These are phyloP conservation scores for Peronosclerospora sorghi DNA, from an alignment of 352 stramenopile genomes.

Conservation along the genomic window DNA sequence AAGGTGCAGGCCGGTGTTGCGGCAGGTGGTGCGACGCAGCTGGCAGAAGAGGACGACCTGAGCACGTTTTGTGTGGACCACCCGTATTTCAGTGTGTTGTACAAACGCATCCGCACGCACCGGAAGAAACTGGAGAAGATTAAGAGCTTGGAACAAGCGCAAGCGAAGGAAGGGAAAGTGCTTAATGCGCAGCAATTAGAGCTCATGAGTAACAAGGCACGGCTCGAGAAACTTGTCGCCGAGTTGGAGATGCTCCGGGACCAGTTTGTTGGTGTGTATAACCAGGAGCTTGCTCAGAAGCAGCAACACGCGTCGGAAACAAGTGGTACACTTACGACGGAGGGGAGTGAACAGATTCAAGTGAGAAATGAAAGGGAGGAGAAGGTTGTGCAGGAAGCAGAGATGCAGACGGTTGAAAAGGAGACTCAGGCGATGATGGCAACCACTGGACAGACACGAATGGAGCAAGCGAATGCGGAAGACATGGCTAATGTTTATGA, in stretches of 20 bases:
- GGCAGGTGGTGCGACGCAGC: conserved; percentile 8
- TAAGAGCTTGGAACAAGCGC: conserved; percentile 39
- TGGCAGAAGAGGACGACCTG: conserved; percentile 24
- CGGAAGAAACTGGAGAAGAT: conserved; percentile 86
- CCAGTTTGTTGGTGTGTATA: conserved; percentile 62
- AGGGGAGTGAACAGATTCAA: conserved; percentile 3
- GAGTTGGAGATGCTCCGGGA: conserved; percentile 70
- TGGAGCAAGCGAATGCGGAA: conserved; percentile 16
- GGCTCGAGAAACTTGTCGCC: conserved; percentile 63
- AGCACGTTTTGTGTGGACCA: conserved; percentile 45
- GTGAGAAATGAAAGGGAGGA: conserved; percentile 5
- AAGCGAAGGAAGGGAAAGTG: conserved; percentile 36
- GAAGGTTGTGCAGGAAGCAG: conserved; percentile 1
- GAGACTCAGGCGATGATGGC: too few relatives aligned
- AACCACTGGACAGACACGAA: too few relatives aligned
- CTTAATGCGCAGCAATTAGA: conserved; percentile 72
- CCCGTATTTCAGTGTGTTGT: conserved; percentile 68
- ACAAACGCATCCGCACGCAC: conserved; percentile 74
- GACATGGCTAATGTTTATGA: conserved; percentile 49
- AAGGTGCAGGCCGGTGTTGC: too few relatives aligned
- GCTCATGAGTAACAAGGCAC: conserved; percentile 45
- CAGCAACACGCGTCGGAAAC: conserved; percentile 14
- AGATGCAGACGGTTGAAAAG: conserved; percentile 1
- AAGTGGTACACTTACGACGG: neutral
- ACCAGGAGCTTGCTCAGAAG: conserved; percentile 33